Conservation (phyloP, 2,329 filamentous ascomycete species). For the Aspergillus pseudoglaucus region DNA sequence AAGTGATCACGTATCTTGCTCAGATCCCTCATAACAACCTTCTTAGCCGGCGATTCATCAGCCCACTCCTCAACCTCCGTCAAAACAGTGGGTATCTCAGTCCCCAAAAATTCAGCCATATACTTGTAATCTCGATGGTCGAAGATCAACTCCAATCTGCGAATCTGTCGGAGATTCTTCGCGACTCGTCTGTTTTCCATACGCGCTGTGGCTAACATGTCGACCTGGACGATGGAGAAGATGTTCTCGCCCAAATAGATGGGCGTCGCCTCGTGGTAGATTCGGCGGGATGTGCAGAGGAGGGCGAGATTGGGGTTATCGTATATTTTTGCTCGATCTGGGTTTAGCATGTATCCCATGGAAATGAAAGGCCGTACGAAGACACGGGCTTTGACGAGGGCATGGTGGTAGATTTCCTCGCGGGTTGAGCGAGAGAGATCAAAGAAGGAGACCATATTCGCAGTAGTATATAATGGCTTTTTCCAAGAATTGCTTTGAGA, state of each 20-base stretch:
- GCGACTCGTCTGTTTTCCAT: slow-evolving; percentile 6
- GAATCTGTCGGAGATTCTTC: slow-evolving; percentile 10
- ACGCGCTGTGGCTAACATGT: slow-evolving; percentile 8
- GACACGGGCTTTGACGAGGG: slow-evolving; percentile 9
- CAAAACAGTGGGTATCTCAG: slow-evolving; percentile 1
- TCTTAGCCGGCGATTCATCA: not conserved
- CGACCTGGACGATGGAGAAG: slow-evolving; percentile 15
- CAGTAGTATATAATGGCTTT: not conserved
- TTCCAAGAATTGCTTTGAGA: not conserved
- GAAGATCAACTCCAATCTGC: slow-evolving; percentile 14
- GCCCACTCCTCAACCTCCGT: not conserved
- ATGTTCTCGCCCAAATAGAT: slow-evolving; percentile 16
- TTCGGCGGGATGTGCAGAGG: slow-evolving; percentile 9
- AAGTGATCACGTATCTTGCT: not conserved
- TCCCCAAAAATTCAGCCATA: slow-evolving; percentile 5
- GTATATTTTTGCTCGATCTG: slow-evolving; percentile 2
- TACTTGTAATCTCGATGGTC: slow-evolving; percentile 14
- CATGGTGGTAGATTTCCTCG: slow-evolving; percentile 13
- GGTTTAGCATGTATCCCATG: slow-evolving; percentile 6
- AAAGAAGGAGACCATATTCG: slow-evolving; percentile 7
- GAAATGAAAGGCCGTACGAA: slow-evolving; percentile 16
- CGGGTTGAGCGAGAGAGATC: slow-evolving; percentile 11
- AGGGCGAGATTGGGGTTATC: slow-evolving; percentile 11
- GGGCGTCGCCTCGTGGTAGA: slow-evolving; percentile 13
- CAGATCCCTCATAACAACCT: not conserved